Evolutionary conservation across 768 basidiomycete genomes (phyloP), one percentile per base, ranked within the genome.

Genomic region (Mycena venus): DNA sequence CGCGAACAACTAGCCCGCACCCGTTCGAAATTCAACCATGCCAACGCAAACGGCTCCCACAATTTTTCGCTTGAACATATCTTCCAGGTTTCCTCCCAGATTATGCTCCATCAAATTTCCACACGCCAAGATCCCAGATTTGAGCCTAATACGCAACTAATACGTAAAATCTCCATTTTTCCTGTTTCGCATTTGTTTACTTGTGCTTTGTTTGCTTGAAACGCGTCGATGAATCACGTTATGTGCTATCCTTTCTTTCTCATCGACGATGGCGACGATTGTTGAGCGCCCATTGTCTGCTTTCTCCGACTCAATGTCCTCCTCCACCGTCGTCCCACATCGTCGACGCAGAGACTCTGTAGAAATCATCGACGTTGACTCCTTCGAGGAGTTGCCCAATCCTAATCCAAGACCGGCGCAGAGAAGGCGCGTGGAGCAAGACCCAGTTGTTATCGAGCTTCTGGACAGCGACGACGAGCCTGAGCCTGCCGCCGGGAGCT

Each of bases 391-490:
- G 5, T 2, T n/a, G n/a, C n/a, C n/a, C n/a, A n/a, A n/a, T n/a
- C n/a, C 53, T 7, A 21, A 32, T 29, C n/a, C 58, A 21, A 62
- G 61, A 4, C 72, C 75, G 3, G 17, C 49, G 44, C 75, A 73
- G 38, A 68, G 72, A 51, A 25, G 72, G 21, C 71, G 72, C 27
- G 40, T 68, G 61, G 68, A 72, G 59, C 44, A 17, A n/a, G 21
- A 23, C 15, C 62, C 38, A 9, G 71, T 73, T 29, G 40, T 76
- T 42, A 76, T 76, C 40, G 75, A 76, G 61, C 47, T 76, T 25
- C 34, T 76, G 51, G 75, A 76, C 51, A 76, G 75, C 58, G 75
- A 76, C n/a, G 71, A 73, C 29, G 75, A 76, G 44, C 29, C 38
- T 42, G n/a, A n/a, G n/a, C n/a, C n/a, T 15, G 55, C 40, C 7